These are phyloP conservation scores for Physcomitrium patens DNA, from an alignment of 225 moss, liverwort and hornwort genomes.

Conservation along the genomic window DNA sequence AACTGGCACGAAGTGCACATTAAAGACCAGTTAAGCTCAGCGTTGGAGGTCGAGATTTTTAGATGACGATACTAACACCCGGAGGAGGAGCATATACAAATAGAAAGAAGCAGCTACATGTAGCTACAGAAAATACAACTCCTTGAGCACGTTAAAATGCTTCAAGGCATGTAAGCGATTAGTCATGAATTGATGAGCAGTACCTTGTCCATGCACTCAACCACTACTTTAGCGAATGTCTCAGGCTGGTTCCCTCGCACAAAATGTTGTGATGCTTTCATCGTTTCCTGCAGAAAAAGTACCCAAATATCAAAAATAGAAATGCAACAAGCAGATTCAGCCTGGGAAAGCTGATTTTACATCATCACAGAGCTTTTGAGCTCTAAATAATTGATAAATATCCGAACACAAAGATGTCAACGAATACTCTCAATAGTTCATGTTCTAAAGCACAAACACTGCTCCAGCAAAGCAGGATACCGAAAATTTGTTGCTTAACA, in stretches of 20 bases:
- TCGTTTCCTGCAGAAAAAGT: slow-evolving; percentile 71
- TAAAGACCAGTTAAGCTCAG: slow-evolving; percentile 2
- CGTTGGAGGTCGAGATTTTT: neutral
- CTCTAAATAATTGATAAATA: too few relatives aligned
- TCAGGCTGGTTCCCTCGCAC: slow-evolving; percentile 88
- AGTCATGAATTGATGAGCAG: slow-evolving; percentile 11
- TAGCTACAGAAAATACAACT: slow-evolving; percentile 10
- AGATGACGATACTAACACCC: neutral
- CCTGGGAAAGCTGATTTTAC: neutral
- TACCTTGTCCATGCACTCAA: slow-evolving; percentile 86
- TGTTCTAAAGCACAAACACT: too few relatives aligned
- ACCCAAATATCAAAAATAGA: slow-evolving; percentile 17
- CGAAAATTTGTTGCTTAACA: too few relatives aligned
- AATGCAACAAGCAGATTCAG: neutral
- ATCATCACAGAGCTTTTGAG: too few relatives aligned
- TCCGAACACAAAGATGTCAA: too few relatives aligned
- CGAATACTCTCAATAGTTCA: too few relatives aligned
- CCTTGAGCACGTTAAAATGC: slow-evolving; percentile 2
- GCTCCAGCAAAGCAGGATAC: too few relatives aligned
- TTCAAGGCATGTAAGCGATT: slow-evolving; percentile 3
- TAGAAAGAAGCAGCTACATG: neutral
- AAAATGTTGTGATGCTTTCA: slow-evolving; percentile 88
- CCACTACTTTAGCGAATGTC: slow-evolving; percentile 67
- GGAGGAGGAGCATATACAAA: neutral
- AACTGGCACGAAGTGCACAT: neutral